Evolutionary conservation across 2,329 filamentous ascomycete genomes (phyloP), one percentile per base, ranked within the genome.

Genomic region (Fusarium sp.): DNA sequence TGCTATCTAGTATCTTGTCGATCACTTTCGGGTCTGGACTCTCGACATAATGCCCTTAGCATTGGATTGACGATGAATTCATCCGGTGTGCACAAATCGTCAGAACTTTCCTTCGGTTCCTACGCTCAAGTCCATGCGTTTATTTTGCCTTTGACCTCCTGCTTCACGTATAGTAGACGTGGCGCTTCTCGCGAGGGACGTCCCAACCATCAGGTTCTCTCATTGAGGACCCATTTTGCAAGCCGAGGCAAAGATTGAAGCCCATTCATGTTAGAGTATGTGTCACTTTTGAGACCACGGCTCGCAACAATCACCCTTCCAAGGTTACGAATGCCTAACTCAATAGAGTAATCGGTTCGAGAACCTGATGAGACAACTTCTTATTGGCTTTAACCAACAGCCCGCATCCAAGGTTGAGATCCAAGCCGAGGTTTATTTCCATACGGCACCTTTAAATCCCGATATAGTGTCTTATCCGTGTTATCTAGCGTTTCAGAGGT

Each of bases 321-420:
- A 19, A 19, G 19, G 19, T 19, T 19, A 19, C 19, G 15, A 22
- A 52, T 19, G 12, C 7, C 7, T 7, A 6, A 10, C 12, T 13
- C 1, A 35, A 56, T 7, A 24, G 24, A 1, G 6, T 35, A 3
- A 58, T 28, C 1, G n/a, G 3, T 2, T 53, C 24, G 9, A 58
- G 1, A 7, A 58, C n/a, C 5, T 41, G 34, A 2, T 11, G 7
- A 4, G 34, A 43, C 6, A 40, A 11, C 10, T 15, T 0, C n/a
- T 2, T 8, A 9, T 4, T 5, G 8, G 11, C 3, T 12, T 11
- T 1, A 0, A 32, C 24, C 39, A 34, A 43, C 0, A 43, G 7
- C 1, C 38, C 24, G 3, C 51, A 26, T 8, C n/a, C n/a, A n/a
- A n/a, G n/a, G 39, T 38, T 6, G 5, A 34, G 3, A 58, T 40